A percentile compares a stretch with the other conserved stretches of the same genome.
Conservation (phyloP, 164 flowering plant species). For the Euptelea pleiosperma region DNA sequence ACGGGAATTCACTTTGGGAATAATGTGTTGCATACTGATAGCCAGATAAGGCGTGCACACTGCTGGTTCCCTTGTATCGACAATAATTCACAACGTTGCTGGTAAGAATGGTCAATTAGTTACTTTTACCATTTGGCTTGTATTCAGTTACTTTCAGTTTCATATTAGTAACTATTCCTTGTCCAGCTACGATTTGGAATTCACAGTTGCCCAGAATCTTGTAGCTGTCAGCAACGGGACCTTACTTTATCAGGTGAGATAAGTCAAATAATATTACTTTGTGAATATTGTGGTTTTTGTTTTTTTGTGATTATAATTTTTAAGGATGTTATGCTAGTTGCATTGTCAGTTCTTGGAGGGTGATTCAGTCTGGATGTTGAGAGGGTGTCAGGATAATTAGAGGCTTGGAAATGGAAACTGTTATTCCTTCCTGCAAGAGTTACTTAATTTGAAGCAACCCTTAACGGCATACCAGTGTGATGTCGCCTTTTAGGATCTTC, state of each 20-base stretch:
- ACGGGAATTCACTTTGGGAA: slow-evolving; percentile 73
- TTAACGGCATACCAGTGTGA: no score
- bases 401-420: no score
- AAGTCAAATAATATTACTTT: slow-evolving; percentile 1
- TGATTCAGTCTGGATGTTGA: no score
- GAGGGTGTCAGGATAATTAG: no score
- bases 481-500: no score
- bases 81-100: slow-evolving; percentile 64
- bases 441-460: no score
- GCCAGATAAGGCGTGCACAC: slow-evolving; percentile 84
- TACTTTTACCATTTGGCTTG: neutral
- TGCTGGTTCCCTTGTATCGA: slow-evolving; percentile 99
- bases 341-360: no score
- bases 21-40: slow-evolving; percentile 71
- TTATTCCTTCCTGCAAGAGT: no score
- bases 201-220: slow-evolving; percentile 76
- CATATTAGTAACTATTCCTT: neutral
- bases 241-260: slow-evolving; percentile 81
- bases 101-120: slow-evolving; percentile 36
- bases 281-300: neutral
- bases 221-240: slow-evolving; percentile 89
- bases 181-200: slow-evolving; percentile 87
- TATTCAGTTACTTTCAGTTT: slow-evolving; percentile 1
- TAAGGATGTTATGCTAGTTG: no score
- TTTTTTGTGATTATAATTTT: neutral